Conservation (phyloP, 2,329 filamentous ascomycete genomes). For the Periconia macrospinosa region DNA sequence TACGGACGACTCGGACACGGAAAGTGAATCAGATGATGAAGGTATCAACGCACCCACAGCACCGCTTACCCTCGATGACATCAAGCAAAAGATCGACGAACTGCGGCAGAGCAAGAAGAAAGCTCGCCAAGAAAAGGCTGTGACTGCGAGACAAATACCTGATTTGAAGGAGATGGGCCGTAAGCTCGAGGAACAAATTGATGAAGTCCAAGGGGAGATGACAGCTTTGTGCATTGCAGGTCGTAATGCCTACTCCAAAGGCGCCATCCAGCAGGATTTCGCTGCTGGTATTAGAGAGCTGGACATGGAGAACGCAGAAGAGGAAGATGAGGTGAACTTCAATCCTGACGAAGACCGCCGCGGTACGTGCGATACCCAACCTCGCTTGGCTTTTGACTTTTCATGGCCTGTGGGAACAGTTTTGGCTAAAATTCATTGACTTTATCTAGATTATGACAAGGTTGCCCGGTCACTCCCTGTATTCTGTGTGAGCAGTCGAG, state of each 20-base stretch:
- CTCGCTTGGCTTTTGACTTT: conserved; percentile 27
- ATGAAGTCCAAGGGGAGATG: conserved; percentile 37
- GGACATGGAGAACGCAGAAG: conserved; percentile 57
- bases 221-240: conserved; percentile 54
- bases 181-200: conserved; percentile 31
- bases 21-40: conserved; percentile 8
- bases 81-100: conserved; percentile 49
- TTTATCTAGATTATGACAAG: conserved; percentile 50
- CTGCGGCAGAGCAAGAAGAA: conserved; percentile 48
- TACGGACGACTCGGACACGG: conserved; percentile 24
- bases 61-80: conserved; percentile 45
- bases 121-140: conserved; percentile 33
- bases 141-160: conserved; percentile 34
- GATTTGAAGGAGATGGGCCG: conserved; percentile 30
- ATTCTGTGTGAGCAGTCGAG: conserved; percentile 65
- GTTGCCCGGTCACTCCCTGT: conserved; percentile 61
- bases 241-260: conserved; percentile 60
- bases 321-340: conserved; percentile 59
- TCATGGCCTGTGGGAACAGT: no score
- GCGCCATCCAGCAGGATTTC: conserved; percentile 61
- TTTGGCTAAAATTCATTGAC: no score
- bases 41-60: conserved; percentile 20
- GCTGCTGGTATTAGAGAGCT: conserved; percentile 62
- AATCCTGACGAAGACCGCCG: conserved; percentile 57
- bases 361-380: conserved; percentile 13